Conservation (phyloP, 495 filamentous ascomycete species). For the Staphylotrichum tortipilum region DNA sequence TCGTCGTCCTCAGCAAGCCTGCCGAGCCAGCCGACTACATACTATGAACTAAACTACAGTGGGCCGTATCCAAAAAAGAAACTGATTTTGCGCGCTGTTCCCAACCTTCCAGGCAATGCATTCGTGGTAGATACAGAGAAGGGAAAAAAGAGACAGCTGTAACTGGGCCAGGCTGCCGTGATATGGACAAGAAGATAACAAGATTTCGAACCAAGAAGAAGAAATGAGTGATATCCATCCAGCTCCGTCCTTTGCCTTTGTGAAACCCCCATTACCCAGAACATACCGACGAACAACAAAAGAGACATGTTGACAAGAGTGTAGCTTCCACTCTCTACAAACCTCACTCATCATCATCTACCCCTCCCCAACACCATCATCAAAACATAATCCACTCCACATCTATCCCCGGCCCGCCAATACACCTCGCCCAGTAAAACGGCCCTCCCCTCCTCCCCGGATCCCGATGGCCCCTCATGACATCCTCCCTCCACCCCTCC, state of each 20-base stretch:
- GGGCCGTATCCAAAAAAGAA: too few relatives aligned
- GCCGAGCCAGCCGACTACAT: not conserved
- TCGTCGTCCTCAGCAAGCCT: not conserved
- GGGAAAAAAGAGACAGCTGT: not conserved
- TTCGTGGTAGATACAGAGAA: conserved; percentile 1
- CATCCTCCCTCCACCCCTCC: conserved; percentile 36
- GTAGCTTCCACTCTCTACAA: not conserved
- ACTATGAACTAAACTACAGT: not conserved
- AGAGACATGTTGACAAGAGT: too few relatives aligned
- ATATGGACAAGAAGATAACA: not conserved
- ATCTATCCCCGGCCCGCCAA: conserved; percentile 56
- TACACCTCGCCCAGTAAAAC: conserved; percentile 71
- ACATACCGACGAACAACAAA: too few relatives aligned
- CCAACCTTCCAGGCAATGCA: conserved; percentile 3
- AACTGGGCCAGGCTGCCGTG: not conserved
- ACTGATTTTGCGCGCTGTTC: conserved; percentile 3
- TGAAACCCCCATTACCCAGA: too few relatives aligned
- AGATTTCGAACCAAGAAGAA: too few relatives aligned
- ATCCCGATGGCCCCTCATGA: conserved; percentile 7
- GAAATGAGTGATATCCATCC: not conserved
- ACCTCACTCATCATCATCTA: not conserved
- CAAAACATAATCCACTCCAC: conserved; percentile 85
- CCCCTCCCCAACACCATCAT: not conserved
- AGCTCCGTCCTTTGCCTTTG: too few relatives aligned
- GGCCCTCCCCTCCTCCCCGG: conserved; percentile 26